Evolutionary conservation across 306 rosid genomes (phyloP).

Genomic region (Carpinus fangiana): DNA sequence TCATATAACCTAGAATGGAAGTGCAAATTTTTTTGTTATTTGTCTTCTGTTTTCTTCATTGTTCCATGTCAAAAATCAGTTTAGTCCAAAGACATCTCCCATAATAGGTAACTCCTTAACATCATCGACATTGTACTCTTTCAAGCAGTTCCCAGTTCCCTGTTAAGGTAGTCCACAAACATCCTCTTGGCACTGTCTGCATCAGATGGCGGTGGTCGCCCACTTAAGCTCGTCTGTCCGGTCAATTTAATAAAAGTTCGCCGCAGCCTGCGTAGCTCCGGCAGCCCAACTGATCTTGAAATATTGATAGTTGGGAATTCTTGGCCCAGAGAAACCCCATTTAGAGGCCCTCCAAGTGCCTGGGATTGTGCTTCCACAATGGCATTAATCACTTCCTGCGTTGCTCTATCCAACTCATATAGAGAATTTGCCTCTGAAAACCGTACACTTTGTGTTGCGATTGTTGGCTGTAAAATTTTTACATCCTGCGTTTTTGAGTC

Average conservation of each 20-base stretch:
- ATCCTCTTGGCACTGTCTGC: constrained; percentile 86
- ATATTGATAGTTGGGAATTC: constrained; percentile 64
- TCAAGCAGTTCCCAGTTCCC: constrained; percentile 79
- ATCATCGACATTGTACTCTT: background rate
- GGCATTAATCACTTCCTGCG: constrained; percentile 77
- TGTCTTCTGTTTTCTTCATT: background rate
- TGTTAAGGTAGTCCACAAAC: constrained; percentile 94
- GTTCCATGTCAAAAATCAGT: background rate
- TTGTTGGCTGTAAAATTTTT: constrained; percentile 85
- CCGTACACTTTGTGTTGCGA: constrained; percentile 73
- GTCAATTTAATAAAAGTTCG: constrained; percentile 83
- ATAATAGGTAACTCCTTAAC: background rate
- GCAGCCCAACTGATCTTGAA: constrained; percentile 70
- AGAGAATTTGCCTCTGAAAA: constrained; percentile 83
- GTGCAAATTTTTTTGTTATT: background rate
- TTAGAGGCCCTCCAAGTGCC: constrained; percentile 81
- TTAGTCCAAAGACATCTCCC: background rate
- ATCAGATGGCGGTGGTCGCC: constrained; percentile 84
- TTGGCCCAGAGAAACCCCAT: constrained; percentile 67
- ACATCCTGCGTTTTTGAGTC: constrained; percentile 83
- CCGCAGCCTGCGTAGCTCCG: constrained; percentile 81
- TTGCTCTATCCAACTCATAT: constrained; percentile 80
- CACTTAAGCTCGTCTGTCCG: constrained; percentile 94
- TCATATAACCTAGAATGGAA: background rate
- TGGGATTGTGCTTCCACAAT: constrained; percentile 82